Evolutionary conservation across 805 yeast species (phyloP), one percentile per base, ranked within the genome.

Genomic region (Komagataella pseudopastoris): DNA sequence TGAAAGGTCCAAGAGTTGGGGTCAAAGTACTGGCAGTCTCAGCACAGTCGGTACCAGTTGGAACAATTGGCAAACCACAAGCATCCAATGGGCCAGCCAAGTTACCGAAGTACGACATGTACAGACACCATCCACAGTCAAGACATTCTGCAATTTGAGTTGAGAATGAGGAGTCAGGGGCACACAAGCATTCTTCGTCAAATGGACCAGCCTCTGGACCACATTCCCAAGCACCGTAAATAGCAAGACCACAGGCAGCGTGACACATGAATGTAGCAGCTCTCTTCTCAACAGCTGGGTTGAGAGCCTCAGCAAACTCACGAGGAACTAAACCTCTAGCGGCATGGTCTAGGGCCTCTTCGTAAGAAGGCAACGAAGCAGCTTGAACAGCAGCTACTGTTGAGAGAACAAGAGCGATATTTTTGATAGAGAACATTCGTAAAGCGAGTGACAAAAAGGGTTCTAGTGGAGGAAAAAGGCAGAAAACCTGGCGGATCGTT

Each of bases 51-150:
- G 61, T 54, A 52, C 63, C 64, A 50, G 64, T 60, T 57, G 65
- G 64, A 45, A 55, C 56, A 45, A 61, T 54, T 24, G 64, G 58
- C 46, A 57, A 50, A 22, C 52, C 44, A 59, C 64, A 62, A 44
- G 54, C 58, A 20, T 55, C 58, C 49, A 61, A 51, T n/a, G 64
- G 58, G n/a, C 53, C 52, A 4, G 53, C 44, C 47, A 63, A 57
- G 51, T 30, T 30, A 30, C 39, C 39, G 14, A 30, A 30, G 39
- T 30, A 30, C n/a, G 39, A 30, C 39, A 8, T 8, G 14, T 30
- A 30, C 14, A 30, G 4, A 30, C 39, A 30, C 39, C 39, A 30
- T 10, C 39, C 56, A 53, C 57, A 55, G 8, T 50, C 56, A n/a
- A 55, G 46, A 49, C 57, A 55, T 17, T 17, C 51, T 8, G n/a